Evolutionary conservation across 345 rosid genomes (phyloP), one percentile per base, ranked within the genome.

Genomic region (Citrus maxima): DNA sequence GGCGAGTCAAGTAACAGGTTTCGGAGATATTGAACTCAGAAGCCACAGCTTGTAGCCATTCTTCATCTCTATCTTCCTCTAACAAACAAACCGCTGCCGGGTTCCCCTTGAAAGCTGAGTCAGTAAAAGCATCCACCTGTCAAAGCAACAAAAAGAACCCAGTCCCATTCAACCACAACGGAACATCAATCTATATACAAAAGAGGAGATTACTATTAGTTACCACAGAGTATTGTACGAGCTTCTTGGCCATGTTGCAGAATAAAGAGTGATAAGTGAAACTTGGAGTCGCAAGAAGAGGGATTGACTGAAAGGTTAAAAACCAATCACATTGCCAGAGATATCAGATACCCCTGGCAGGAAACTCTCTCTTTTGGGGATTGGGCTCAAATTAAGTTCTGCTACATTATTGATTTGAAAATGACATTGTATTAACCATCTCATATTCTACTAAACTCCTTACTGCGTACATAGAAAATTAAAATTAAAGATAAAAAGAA

Each of bases 11-110:
- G 83, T 85, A 89, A 77, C 88, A 70, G 27, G 89, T 92, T 70
- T 79, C 66, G 2, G 97, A 85, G 79, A 86, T 0, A 49, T 88
- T 90, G 83, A 92, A 92, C 87, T 92, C 93, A 6, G 81, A 35
- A 12, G 91, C 92, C 40, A 90, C 82, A 1, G 87, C 77, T 76
- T 91, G 95, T 73, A 95, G 40, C 97, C 97, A 95, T 16, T 79
- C 67, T 19, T 95, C 93, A 69, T 91, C 90, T 82, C 82, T 85
- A 6, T 86, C 93, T 34, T 90, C 91, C 19, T 88, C 91, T 76
- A 94, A 75, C 78, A 93, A 82, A 70, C 97, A 94, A 14, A 94
- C 97, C 7, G 95, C 93, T 1, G 96, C 96, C 14, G 96, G 98
- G 78, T 91, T 94, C 5, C 98, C 96, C 84, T 87, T 88, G 87